Base-by-base conservation (phyloP, 371 early-diverging fungal species). In the Lichtheimia ornata region DNA sequence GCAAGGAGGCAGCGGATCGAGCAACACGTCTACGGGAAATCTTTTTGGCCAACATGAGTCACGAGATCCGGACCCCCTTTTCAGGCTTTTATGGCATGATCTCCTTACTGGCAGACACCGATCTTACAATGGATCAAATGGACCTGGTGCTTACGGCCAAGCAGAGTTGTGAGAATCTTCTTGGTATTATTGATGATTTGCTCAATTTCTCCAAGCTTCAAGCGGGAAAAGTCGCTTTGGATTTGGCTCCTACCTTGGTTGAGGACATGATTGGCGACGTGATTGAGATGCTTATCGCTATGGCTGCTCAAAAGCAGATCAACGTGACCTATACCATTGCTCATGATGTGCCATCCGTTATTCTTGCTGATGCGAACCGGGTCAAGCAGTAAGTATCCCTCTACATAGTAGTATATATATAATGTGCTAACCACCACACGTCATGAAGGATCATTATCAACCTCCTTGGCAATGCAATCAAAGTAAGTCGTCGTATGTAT, bases 191-290 rank as follows among this genome's bases (percentile, higher is more conserved):
- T 58, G 84, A 86, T 49, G 86, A 86, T 61, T 63, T 87, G 7
- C 60, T 87, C 17, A 84, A 87, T 63, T 86, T 86, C 52, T 84
- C 84, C 61, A 87, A 85, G 30, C 61, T 86, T 28, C 83, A 86
- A 63, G 83, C 87, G 0, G 86, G 85, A 20, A 86, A 86, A 49
- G 82, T 86, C 9, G 65, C 76, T 0, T 47, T 86, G 44, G 86
- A 86, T 54, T 45, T 75, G 0, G 67, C 77, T 2, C 76, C 80
- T 5, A 45, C 84, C 22, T 64, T 76, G 13, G 63, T 85, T 7
- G 84, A 84, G 49, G 83, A 83, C 27, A 64, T 83, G 12, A 63
- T 84, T 51, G 83, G 69, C 18, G 83, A 82, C 62, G 85, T 84
- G 0, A 78, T 82, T 1, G 85, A 82, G 20, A 69, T 84, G 58